phyloP scores from a whole-genome alignment of 1,284 basidiomycete genomes.

The Athelia psychrophila region DNA sequence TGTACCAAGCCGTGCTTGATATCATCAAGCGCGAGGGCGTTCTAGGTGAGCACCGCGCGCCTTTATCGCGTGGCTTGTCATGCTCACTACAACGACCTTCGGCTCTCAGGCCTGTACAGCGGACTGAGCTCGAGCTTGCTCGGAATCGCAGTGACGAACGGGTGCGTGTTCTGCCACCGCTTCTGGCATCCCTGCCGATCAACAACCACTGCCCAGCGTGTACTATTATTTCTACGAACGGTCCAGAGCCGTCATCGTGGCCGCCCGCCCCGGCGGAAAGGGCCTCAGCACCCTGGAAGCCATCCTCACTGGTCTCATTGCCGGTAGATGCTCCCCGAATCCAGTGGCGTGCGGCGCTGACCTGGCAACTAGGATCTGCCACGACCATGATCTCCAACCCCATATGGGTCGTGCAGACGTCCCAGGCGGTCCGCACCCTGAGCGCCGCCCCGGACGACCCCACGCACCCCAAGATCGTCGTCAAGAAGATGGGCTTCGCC shows the following conservation, averaged over 20 bases:
- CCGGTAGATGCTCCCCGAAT: constrained; percentile 48
- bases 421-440: constrained; percentile 75
- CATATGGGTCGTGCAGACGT: constrained; percentile 95
- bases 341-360: background rate
- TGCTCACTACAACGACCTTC: too few species aligned
- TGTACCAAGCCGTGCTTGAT: constrained; percentile 65
- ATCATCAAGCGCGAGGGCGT: constrained; percentile 86
- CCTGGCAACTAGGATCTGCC: constrained; percentile 63
- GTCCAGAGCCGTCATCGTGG: constrained; percentile 54
- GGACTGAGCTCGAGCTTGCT: constrained; percentile 86
- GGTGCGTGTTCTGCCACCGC: constrained; percentile 40
- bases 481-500: constrained; percentile 61
- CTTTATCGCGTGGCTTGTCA: too few species aligned
- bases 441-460: constrained; percentile 28
- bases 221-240: constrained; percentile 87
- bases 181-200: background rate
- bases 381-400: constrained; percentile 93
- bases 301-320: constrained; percentile 87
- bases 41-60: constrained; percentile 65
- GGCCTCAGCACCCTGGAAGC: constrained; percentile 84
- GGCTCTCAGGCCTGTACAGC: constrained; percentile 28
- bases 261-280: constrained; percentile 57
- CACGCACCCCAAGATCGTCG: constrained; percentile 19
- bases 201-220: constrained; percentile 40
- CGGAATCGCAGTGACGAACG: constrained; percentile 94